phyloP scores from a whole-genome alignment of 1,284 basidiomycete genomes.

The Ustilago tritici region DNA sequence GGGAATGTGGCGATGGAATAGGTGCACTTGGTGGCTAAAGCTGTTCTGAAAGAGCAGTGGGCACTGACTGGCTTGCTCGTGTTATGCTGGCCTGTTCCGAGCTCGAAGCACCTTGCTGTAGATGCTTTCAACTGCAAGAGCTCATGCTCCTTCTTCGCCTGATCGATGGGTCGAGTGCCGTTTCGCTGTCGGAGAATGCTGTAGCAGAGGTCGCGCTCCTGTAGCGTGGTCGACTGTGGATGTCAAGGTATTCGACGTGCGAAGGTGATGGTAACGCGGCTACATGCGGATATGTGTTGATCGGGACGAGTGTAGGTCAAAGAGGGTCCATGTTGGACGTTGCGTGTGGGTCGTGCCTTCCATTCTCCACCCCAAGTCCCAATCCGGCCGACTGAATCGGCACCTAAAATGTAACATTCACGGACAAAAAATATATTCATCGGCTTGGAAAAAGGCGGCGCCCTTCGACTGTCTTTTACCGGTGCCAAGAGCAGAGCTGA shows the following conservation, averaged over 20 bases:
- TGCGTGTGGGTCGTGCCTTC: slow-evolving; percentile 3
- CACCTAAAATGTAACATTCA: not conserved
- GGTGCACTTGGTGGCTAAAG: too few species aligned
- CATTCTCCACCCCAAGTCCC: not conserved
- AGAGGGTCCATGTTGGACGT: slow-evolving; percentile 1
- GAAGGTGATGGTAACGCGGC: slow-evolving; percentile 2
- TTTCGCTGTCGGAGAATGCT: too few species aligned
- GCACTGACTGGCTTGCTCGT: too few species aligned
- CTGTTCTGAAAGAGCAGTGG: too few species aligned
- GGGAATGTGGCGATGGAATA: too few species aligned
- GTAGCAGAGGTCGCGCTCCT: too few species aligned
- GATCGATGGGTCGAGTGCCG: too few species aligned
- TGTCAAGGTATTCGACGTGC: not conserved
- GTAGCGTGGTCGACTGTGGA: not conserved
- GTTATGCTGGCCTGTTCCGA: too few species aligned
- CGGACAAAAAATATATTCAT: not conserved
- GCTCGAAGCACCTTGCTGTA: not conserved
- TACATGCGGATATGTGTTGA: slow-evolving; percentile 3
- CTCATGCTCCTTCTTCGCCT: not conserved
- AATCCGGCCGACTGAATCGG: slow-evolving; percentile 2
- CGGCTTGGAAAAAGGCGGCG: not conserved
- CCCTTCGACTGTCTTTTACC: not conserved
- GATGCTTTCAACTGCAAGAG: not conserved
- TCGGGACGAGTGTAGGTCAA: not conserved
- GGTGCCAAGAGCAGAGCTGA: not conserved